These are phyloP conservation scores for Knufia petricola DNA, from an alignment of 2,329 filamentous ascomycete genomes.

Conservation along the genomic window DNA sequence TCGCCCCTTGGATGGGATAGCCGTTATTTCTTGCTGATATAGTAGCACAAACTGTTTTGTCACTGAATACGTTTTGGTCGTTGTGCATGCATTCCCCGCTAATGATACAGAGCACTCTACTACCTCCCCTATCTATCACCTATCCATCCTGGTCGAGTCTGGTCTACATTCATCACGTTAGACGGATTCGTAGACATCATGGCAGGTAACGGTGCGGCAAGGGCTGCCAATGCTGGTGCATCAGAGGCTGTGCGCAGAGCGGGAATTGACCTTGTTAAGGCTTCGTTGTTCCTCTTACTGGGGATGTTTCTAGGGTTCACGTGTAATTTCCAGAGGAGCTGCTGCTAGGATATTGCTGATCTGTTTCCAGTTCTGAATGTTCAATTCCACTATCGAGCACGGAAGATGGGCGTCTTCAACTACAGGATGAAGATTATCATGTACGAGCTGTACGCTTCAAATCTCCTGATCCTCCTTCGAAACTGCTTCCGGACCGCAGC, in stretches of 20 bases:
- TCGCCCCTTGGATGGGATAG: too few species aligned
- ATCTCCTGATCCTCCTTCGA: constrained; percentile 32
- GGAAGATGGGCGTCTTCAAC: constrained; percentile 32
- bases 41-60: too few species aligned
- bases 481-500: constrained; percentile 47
- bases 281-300: constrained; percentile 43
- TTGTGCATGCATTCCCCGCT: too few species aligned
- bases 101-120: constrained; percentile 35
- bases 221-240: constrained; percentile 19
- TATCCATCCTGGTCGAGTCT: constrained; percentile 48
- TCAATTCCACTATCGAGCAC: constrained; percentile 38
- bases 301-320: constrained; percentile 42
- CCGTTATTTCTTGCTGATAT: too few species aligned
- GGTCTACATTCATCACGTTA: constrained; percentile 48
- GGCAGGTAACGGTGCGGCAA: constrained; percentile 38
- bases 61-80: too few species aligned
- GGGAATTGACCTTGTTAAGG: constrained; percentile 40
- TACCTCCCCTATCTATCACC: constrained; percentile 39
- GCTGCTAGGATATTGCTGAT: neutral
- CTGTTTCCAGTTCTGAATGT: constrained; percentile 28
- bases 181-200: constrained; percentile 41
- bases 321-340: constrained; percentile 12
- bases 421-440: constrained; percentile 35
- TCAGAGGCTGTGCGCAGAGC: constrained; percentile 30
- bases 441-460: constrained; percentile 33